Conservation (phyloP, 2,329 filamentous ascomycete genomes). For the Dactylella cylindrospora region DNA sequence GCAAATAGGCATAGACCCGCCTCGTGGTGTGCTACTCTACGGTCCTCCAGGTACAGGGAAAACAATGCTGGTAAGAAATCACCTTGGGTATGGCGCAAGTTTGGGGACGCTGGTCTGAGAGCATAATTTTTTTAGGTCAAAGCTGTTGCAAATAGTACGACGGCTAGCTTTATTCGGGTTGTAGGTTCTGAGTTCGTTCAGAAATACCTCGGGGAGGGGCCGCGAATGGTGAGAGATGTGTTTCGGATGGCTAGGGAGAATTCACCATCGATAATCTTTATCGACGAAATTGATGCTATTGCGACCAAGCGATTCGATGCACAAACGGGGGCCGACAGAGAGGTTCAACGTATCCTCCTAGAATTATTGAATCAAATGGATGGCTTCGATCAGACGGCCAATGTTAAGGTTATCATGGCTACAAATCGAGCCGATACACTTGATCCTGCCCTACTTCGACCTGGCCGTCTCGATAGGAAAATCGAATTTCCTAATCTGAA, state of each 20-base stretch:
- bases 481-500: conserved; percentile 97
- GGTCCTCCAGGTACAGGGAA: conserved; percentile 90
- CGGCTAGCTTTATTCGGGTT: conserved; percentile 95
- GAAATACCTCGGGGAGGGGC: conserved; percentile 96
- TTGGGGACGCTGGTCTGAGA: too few species aligned
- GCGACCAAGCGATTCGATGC: conserved; percentile 99
- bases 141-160: conserved; percentile 96
- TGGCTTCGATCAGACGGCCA: conserved; percentile 96
- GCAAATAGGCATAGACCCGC: conserved; percentile 98
- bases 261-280: conserved; percentile 97
- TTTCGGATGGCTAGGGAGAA: conserved; percentile 99
- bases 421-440: conserved; percentile 97
- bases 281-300: conserved; percentile 98
- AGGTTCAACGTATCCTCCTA: conserved; percentile 96
- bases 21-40: conserved; percentile 92
- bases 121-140: conserved; percentile 58
- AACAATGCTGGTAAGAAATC: conserved; percentile 63
- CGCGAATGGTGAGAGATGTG: conserved; percentile 97
- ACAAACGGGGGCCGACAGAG: conserved; percentile 94
- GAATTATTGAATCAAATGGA: conserved; percentile 99
- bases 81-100: neutral
- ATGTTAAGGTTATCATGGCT: conserved; percentile 99
- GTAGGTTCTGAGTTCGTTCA: conserved; percentile 98
- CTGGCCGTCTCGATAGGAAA: conserved; percentile 93
- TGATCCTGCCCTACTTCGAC: conserved; percentile 89